phyloP scores from a whole-genome alignment of 306 rosid species.

The Inga oerstediana region DNA sequence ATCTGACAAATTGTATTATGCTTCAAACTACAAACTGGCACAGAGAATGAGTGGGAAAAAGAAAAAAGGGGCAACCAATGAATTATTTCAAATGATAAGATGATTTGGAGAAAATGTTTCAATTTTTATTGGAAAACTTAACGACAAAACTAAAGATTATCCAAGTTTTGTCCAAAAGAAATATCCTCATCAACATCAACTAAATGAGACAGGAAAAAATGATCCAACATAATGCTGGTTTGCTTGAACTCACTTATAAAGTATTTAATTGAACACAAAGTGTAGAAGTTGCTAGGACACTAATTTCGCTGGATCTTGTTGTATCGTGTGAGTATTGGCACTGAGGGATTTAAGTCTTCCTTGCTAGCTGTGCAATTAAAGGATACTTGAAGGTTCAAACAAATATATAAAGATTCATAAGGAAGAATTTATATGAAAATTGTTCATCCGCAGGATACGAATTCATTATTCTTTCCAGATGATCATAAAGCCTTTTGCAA shows the following conservation, averaged over 20 bases:
- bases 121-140: background rate
- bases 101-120: slow-evolving; percentile 20
- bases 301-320: slow-evolving; percentile 66
- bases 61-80: background rate
- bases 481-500: slow-evolving; percentile 6
- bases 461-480: slow-evolving; percentile 26
- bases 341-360: slow-evolving; percentile 90
- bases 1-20: background rate
- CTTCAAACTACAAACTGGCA: slow-evolving; percentile 21
- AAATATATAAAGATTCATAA: background rate
- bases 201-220: background rate
- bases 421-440: background rate
- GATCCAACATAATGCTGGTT: slow-evolving; percentile 29
- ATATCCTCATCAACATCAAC: background rate
- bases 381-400: slow-evolving; percentile 30
- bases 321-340: slow-evolving; percentile 91
- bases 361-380: slow-evolving; percentile 72
- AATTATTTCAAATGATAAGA: background rate
- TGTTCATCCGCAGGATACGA: slow-evolving; percentile 18
- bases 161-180: background rate
- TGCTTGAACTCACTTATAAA: slow-evolving; percentile 73
- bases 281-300: slow-evolving; percentile 70
- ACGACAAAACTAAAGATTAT: background rate
- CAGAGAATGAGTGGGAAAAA: background rate
- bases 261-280: slow-evolving; percentile 95